Evolutionary conservation across 768 basidiomycete genomes (phyloP).

Genomic region (Leccinum subgranulosum): DNA sequence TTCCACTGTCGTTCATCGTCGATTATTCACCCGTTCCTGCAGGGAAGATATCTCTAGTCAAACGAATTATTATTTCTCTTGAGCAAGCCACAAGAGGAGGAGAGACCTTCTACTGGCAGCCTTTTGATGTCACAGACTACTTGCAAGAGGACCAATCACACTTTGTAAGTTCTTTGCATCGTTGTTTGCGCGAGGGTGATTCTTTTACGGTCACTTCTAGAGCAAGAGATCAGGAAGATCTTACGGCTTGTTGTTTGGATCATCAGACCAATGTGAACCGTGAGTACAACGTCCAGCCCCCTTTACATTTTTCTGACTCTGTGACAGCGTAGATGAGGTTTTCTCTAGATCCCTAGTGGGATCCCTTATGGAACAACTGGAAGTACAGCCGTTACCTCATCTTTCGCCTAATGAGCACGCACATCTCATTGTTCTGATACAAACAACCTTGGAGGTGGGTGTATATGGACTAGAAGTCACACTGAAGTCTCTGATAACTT

Average conservation of each 20-base stretch:
- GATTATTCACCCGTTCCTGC: slow-evolving; percentile 7
- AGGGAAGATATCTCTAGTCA: slow-evolving; percentile 87
- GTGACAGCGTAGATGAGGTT: slow-evolving; percentile 42
- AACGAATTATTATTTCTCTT: slow-evolving; percentile 73
- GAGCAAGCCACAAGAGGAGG: slow-evolving; percentile 31
- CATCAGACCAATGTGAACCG: slow-evolving; percentile 42
- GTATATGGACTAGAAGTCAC: background rate
- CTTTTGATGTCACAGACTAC: slow-evolving; percentile 52
- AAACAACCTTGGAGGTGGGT: slow-evolving; percentile 80
- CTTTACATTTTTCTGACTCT: slow-evolving; percentile 1
- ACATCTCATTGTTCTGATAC: slow-evolving; percentile 78
- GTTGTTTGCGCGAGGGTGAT: background rate
- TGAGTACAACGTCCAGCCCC: slow-evolving; percentile 28
- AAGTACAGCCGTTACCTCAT: slow-evolving; percentile 61
- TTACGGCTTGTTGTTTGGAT: slow-evolving; percentile 55
- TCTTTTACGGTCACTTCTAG: slow-evolving; percentile 8
- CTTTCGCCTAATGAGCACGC: slow-evolving; percentile 79
- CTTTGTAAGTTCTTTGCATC: slow-evolving; percentile 18
- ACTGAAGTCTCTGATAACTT: background rate
- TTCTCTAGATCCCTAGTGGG: slow-evolving; percentile 63
- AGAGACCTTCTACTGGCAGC: slow-evolving; percentile 37
- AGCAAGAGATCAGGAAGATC: slow-evolving; percentile 28
- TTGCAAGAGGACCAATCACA: slow-evolving; percentile 17
- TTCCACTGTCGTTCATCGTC: background rate
- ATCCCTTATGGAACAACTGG: slow-evolving; percentile 61